Conservation (phyloP, 2,329 filamentous ascomycete species). For the Sporothrix dimorphospora region DNA sequence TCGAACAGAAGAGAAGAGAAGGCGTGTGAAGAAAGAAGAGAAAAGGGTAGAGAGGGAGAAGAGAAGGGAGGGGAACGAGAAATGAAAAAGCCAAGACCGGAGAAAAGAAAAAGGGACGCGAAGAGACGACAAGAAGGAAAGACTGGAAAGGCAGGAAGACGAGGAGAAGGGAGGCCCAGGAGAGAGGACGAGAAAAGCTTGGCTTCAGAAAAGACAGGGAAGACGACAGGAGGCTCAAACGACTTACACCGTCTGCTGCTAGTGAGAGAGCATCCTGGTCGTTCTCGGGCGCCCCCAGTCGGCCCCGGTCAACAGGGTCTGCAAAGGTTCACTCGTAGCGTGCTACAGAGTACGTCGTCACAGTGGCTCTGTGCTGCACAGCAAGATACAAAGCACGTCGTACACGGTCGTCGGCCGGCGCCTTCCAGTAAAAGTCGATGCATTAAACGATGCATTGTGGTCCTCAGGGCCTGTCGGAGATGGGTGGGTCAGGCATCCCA, state of each 20-base stretch:
- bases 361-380: not conserved
- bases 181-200: conserved; percentile 7
- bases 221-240: conserved; percentile 18
- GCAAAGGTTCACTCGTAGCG: not conserved
- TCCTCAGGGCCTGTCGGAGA: conserved; percentile 15
- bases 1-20: conserved; percentile 4
- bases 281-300: no score
- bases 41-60: not conserved
- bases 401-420: not conserved
- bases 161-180: not conserved
- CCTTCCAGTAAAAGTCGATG: conserved; percentile 1
- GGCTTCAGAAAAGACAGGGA: not conserved
- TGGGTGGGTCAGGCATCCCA: conserved; percentile 18
- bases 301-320: no score
- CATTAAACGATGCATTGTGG: conserved; percentile 5
- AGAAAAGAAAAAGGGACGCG: conserved; percentile 30
- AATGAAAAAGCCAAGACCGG: conserved; percentile 30
- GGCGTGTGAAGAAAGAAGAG: not conserved
- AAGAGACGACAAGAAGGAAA: conserved; percentile 31
- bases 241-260: conserved; percentile 8
- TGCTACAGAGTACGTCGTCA: not conserved
- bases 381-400: not conserved
- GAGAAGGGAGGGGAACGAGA: not conserved
- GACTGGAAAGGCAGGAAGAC: not conserved
- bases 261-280: no score